phyloP scores from a whole-genome alignment of 139 green algal genomes.

The Micractinium conductrix region DNA sequence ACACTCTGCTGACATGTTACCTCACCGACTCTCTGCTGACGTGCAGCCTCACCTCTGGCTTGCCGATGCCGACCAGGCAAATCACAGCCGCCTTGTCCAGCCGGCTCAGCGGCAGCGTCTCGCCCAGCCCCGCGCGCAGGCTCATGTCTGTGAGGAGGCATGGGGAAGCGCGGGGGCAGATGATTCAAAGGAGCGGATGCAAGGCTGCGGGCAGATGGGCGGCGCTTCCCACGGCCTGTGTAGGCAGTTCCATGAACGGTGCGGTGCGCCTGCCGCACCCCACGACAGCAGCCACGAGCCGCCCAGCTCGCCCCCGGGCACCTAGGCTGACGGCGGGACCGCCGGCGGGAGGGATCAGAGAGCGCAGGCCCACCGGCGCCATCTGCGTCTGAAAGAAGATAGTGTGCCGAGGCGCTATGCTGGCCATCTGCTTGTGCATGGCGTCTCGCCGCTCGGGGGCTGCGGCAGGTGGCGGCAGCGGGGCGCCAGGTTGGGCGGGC shows the following conservation, averaged over 20 bases:
- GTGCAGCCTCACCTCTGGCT: slow-evolving; percentile 18
- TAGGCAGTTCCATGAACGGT: no score
- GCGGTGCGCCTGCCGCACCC: no score
- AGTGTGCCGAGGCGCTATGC: slow-evolving; percentile 39
- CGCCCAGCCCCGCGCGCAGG: slow-evolving; percentile 11
- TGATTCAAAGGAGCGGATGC: no score
- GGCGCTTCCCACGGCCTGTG: no score
- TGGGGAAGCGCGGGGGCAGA: neutral
- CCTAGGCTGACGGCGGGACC: slow-evolving; percentile 21
- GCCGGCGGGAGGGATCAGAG: slow-evolving; percentile 17
- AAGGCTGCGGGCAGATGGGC: no score
- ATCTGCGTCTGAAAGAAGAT: slow-evolving; percentile 41
- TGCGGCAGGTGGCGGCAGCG: neutral
- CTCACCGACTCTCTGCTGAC: no score
- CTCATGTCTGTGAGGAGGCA: slow-evolving; percentile 18
- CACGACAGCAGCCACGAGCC: no score
- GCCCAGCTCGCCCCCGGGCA: neutral
- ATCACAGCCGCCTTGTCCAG: slow-evolving; percentile 39
- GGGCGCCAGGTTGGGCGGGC: no score
- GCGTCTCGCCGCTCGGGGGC: slow-evolving; percentile 19
- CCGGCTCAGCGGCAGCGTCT: slow-evolving; percentile 1
- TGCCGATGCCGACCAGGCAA: slow-evolving; percentile 45
- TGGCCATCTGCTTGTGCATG: slow-evolving; percentile 10
- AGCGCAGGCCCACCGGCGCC: slow-evolving; percentile 28
- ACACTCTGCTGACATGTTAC: no score